A percentile compares a stretch with the other conserved stretches of the same genome.
Conservation (phyloP, 1,139 yeast genomes). For the Geotrichum aggregatum region DNA sequence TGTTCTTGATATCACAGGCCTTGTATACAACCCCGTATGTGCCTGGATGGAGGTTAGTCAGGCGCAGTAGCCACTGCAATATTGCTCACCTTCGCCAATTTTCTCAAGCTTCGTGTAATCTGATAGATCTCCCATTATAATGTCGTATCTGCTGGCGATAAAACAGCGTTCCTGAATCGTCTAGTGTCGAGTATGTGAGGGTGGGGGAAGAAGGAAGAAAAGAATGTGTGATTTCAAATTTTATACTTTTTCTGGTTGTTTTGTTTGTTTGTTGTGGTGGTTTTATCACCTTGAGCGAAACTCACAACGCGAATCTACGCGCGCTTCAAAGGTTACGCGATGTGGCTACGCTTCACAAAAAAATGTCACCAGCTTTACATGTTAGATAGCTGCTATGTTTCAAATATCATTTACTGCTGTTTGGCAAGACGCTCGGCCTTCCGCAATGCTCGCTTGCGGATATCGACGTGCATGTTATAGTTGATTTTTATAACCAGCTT, state of each 20-base stretch:
- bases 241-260: constrained; percentile 1
- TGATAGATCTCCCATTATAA: constrained; percentile 73
- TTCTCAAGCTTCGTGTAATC: constrained; percentile 93
- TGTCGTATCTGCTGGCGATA: background rate
- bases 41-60: constrained; percentile 38
- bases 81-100: constrained; percentile 77
- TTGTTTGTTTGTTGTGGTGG: constrained; percentile 4
- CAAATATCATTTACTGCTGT: constrained; percentile 17
- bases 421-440: constrained; percentile 50
- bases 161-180: background rate
- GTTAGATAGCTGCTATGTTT: too few species aligned
- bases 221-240: constrained; percentile 3
- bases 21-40: constrained; percentile 98
- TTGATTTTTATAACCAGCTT: constrained; percentile 64
- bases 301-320: background rate
- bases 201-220: constrained; percentile 6
- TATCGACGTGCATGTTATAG: constrained; percentile 69
- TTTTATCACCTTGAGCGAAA: background rate
- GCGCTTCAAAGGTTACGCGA: background rate
- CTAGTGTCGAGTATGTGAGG: background rate
- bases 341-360: too few species aligned
- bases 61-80: background rate
- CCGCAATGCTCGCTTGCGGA: constrained; percentile 75
- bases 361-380: too few species aligned
- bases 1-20: constrained; percentile 84